Conservation (phyloP, 2,329 filamentous ascomycete species). For the Fusarium acutatum region DNA sequence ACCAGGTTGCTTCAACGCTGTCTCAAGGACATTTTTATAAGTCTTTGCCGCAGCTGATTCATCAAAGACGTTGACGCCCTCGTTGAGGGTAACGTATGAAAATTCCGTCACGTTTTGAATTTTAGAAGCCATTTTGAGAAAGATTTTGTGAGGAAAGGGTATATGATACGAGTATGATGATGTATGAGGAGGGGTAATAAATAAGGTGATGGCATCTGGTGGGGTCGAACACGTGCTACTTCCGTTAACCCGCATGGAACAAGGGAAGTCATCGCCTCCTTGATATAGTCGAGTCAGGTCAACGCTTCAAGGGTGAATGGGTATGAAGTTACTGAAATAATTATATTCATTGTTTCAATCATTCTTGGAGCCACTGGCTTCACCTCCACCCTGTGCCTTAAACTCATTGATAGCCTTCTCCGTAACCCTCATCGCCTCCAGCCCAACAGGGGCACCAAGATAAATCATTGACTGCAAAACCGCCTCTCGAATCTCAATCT, state of each 20-base stretch:
- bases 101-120: slow-evolving; percentile 37
- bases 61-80: slow-evolving; percentile 24
- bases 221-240: slow-evolving; percentile 19
- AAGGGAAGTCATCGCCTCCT: slow-evolving; percentile 7
- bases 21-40: slow-evolving; percentile 25
- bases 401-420: slow-evolving; percentile 21
- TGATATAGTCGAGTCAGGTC: background rate
- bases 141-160: background rate
- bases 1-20: slow-evolving; percentile 34
- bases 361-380: background rate
- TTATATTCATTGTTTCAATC: rapidly evolving
- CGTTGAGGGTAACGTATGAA: slow-evolving; percentile 27
- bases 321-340: no score
- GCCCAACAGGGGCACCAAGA: slow-evolving; percentile 24
- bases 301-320: rapidly evolving
- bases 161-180: background rate
- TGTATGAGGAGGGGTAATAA: slow-evolving; percentile 16
- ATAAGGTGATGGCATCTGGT: slow-evolving; percentile 10
- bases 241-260: slow-evolving; percentile 32
- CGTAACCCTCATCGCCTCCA: slow-evolving; percentile 31
- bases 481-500: slow-evolving; percentile 29
- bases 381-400: background rate
- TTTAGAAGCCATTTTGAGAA: slow-evolving; percentile 24
- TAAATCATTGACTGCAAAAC: slow-evolving; percentile 32
- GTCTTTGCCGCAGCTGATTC: slow-evolving; percentile 25